Evolutionary conservation across 805 yeast species (phyloP), one percentile per base, ranked within the genome.

Genomic region (Cyberlindnera bimundalis): DNA sequence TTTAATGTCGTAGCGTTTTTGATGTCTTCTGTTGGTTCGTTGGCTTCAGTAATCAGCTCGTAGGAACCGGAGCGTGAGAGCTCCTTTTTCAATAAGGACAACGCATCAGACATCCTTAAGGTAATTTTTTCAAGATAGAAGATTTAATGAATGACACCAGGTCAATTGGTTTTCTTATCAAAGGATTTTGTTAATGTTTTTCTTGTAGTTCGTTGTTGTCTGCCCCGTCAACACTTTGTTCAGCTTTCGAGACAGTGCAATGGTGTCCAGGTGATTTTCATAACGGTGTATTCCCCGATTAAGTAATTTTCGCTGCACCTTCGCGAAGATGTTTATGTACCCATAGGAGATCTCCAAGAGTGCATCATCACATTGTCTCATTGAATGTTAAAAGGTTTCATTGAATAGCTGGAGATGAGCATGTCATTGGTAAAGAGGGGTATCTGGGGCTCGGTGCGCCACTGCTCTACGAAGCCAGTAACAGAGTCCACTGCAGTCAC

Each of bases 1-100:
- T 43, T 37, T 13, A 70, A 43, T 14, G 39, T 41, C 3, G 51
- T 48, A 2, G 78, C 75, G 12, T 37, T 41, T 3, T 55, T 51
- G 16, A 74, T 64, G 48, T 70, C 73, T 5, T 61, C 60, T 0
- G 64, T 63, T 16, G 41, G 36, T 5, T 48, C 48, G 5, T 56
- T 59, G 19, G 48, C 50, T 16, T 46, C 36, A 32, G 27, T 43
- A 7, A 61, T 37, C 31, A 66, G 51, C 35, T 38, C 35, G 3
- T 50, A 58, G 21, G 46, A 39, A 8, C 52, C 42, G 16, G 52
- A 48, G 15, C 50, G 56, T 7, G 60, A 46, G 14, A 64, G 50
- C 19, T 64, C 61, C 19, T 55, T 55, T 27, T 63, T 56, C 33
- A 67, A 52, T 6, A 37, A 34, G 1, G 29, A 25, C 12, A 53